These are phyloP conservation scores for Margaritispora aquatica DNA, from an alignment of 495 filamentous ascomycete genomes.

Conservation along the genomic window DNA sequence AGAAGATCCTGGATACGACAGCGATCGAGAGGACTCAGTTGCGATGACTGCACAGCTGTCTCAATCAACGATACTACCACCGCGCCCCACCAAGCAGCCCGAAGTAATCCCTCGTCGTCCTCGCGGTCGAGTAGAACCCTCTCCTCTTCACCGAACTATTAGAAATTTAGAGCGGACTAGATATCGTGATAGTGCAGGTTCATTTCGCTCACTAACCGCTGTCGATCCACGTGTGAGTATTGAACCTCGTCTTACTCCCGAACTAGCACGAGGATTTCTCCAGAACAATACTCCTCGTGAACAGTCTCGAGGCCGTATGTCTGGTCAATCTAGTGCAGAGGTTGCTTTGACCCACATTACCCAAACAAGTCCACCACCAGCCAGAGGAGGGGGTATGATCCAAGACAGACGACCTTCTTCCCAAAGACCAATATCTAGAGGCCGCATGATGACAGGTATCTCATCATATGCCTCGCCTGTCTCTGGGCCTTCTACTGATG, in stretches of 20 bases:
- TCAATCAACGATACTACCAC: conserved; percentile 9
- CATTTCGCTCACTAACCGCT: conserved; percentile 37
- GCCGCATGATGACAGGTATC: conserved; percentile 8
- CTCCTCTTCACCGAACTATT: conserved; percentile 34
- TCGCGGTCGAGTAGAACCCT: conserved; percentile 16
- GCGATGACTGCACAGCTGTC: conserved; percentile 20
- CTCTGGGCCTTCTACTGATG: conserved; percentile 6
- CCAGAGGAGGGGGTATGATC: conserved; percentile 18
- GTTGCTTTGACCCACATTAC: conserved; percentile 20
- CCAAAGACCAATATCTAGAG: conserved; percentile 1
- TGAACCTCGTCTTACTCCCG: no score
- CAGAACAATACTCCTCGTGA: conserved; percentile 27
- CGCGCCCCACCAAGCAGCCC: conserved; percentile 23
- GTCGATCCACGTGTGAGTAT: conserved; percentile 38
- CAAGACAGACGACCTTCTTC: conserved; percentile 16
- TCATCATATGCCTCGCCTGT: conserved; percentile 22
- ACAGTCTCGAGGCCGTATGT: conserved; percentile 29
- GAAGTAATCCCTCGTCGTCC: conserved; percentile 26
- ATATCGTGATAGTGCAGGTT: conserved; percentile 41
- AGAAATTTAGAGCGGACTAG: conserved; percentile 32
- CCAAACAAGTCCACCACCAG: conserved; percentile 17
- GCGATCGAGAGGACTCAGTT: conserved; percentile 19
- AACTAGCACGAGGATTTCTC: conserved; percentile 27
- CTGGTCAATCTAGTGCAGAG: conserved; percentile 19
- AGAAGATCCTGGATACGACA: conserved; percentile 25